Evolutionary conservation across 1,284 basidiomycete genomes (phyloP), one percentile per base, ranked within the genome.

Genomic region (Butyriboletus pseudospeciosus): DNA sequence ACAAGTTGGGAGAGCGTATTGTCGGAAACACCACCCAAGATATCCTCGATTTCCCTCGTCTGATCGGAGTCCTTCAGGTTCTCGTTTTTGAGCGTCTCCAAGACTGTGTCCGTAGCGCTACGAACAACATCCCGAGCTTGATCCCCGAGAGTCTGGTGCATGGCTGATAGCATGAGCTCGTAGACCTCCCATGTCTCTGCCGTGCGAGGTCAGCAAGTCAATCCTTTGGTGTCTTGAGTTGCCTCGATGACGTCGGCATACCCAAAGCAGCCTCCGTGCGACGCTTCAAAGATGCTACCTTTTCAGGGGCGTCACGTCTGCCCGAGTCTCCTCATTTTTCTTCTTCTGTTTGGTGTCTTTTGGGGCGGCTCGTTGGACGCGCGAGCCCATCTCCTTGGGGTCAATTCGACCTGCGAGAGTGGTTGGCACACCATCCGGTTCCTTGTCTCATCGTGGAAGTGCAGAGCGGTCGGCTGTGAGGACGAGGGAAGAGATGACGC

Each of bases 281-380:
- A 32, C 87, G 79, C 57, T 83, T 85, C 20, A 79, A 65, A 0
- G 68, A 66, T 49, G 80, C 68, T 50, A 79, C 76, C 61, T 81
- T 81, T 66, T 89, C 85, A 7, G 77, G 71, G 7, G 72, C 71
- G 44, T 86, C 84, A 59, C 79, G 76, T 49, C 72, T 75, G 0
- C 67, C 59, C 0, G 67, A 53, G 25, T 71, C 66, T 0, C 75
- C 74, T 3, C 85, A 69, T 87, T 92, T 68, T 89, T 90, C 79
- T 94, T 94, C 81, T 94, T 96, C 83, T 96, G 96, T 51, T 94
- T 91, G n/a, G 96, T 68, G 67, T 98, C 92, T 69, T 94, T 94
- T 38, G 94, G 91, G 0, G 82, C 83, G 62, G 93, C 84, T 36
- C 92, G 82, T 59, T 86, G 77, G 32, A 92, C 93, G 25, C 94